Percentiles rank a stretch among this genome's conserved stretches.
These are phyloP conservation scores for Pachyrhizus erosus DNA, from an alignment of 306 rosid species.

Conservation along the genomic window DNA sequence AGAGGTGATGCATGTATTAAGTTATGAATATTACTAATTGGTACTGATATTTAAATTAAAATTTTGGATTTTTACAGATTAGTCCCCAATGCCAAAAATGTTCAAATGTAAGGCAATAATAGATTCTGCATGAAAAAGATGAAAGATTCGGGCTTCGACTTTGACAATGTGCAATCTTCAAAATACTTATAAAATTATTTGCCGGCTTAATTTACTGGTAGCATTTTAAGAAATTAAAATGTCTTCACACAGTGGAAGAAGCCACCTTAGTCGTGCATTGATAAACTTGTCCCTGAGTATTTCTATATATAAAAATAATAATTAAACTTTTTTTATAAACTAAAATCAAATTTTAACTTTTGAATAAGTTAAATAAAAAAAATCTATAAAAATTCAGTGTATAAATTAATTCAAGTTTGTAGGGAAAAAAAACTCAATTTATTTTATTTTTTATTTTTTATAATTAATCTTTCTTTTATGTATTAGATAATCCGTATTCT, in stretches of 20 bases:
- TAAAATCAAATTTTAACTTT: too few species aligned
- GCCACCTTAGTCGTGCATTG: not conserved
- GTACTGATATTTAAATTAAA: not conserved
- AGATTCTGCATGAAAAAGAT: not conserved
- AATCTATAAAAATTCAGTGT: too few species aligned
- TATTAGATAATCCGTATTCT: too few species aligned
- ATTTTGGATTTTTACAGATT: not conserved
- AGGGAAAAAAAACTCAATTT: too few species aligned
- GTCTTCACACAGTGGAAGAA: not conserved
- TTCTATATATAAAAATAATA: too few species aligned
- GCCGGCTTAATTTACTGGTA: not conserved
- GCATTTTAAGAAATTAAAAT: not conserved
- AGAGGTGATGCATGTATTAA: not conserved
- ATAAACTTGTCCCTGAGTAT: too few species aligned
- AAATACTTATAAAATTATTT: not conserved
- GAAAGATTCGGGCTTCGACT: not conserved
- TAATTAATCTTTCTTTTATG: too few species aligned
- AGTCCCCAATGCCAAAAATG: not conserved
- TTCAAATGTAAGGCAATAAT: not conserved
- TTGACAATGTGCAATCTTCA: not conserved
- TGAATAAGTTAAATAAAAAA: too few species aligned
- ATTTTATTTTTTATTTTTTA: too few species aligned
- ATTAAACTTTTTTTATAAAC: too few species aligned
- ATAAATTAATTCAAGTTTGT: too few species aligned
- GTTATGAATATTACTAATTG: not conserved